Conservation (phyloP, 2,329 filamentous ascomycete species). For the Fusarium tricinctum region DNA sequence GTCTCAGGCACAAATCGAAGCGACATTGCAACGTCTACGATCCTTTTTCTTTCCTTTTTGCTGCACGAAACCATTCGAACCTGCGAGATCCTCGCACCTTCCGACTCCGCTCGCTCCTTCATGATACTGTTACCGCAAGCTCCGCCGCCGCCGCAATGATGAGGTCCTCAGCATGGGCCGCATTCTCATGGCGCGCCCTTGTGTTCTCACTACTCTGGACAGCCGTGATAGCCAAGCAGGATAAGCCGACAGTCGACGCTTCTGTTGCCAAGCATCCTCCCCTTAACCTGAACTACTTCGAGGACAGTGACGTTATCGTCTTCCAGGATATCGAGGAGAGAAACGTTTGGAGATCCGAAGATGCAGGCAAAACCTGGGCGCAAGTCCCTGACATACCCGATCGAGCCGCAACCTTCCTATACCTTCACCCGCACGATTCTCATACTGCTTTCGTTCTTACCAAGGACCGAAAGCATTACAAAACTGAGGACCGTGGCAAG, state of each 20-base stretch:
- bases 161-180: conserved; percentile 66
- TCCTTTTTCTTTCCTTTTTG: background rate
- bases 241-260: conserved; percentile 74
- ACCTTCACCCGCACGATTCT: conserved; percentile 83
- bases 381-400: conserved; percentile 74
- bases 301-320: conserved; percentile 86
- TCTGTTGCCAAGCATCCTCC: conserved; percentile 77
- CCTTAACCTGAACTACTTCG: conserved; percentile 85
- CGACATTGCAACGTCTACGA: conserved; percentile 23
- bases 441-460: conserved; percentile 86
- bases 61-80: conserved; percentile 7
- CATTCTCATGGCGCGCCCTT: conserved; percentile 64
- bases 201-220: conserved; percentile 63
- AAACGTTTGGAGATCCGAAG: conserved; percentile 80
- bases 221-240: conserved; percentile 68
- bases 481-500: conserved; percentile 85
- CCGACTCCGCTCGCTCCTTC: conserved; percentile 52
- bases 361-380: conserved; percentile 86
- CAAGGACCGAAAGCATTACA: conserved; percentile 78
- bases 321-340: conserved; percentile 76
- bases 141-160: conserved; percentile 62
- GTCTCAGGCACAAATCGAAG: conserved; percentile 13
- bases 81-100: conserved; percentile 23
- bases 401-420: conserved; percentile 72
- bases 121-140: conserved; percentile 57